A percentile compares a stretch with the other conserved stretches of the same genome.
Evolutionary conservation across 805 yeast genomes (phyloP).

Genomic region (Kuraishia cidri): DNA sequence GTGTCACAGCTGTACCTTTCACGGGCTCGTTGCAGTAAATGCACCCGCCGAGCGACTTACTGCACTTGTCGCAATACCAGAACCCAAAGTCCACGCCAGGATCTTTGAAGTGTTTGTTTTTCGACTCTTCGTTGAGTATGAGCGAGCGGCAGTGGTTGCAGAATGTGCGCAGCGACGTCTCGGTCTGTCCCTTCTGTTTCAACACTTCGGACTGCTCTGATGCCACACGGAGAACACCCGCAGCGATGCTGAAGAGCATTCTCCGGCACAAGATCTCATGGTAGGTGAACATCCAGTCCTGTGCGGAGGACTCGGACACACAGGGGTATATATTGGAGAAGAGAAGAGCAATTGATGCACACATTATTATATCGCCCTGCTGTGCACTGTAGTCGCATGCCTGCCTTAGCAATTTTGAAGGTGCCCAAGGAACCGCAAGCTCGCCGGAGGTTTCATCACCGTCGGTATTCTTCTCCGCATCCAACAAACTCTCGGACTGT

Average conservation of each 20-base stretch:
- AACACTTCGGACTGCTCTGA: slow-evolving; percentile 19
- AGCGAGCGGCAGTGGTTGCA: slow-evolving; percentile 54
- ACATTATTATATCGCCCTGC: slow-evolving; percentile 59
- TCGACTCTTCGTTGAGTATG: slow-evolving; percentile 50
- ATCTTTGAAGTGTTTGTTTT: slow-evolving; percentile 22
- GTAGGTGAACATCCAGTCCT: slow-evolving; percentile 50
- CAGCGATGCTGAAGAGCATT: slow-evolving; percentile 47
- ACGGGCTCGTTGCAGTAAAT: slow-evolving; percentile 71
- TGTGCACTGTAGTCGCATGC: slow-evolving; percentile 44
- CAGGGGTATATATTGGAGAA: slow-evolving; percentile 30
- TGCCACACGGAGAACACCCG: slow-evolving; percentile 38
- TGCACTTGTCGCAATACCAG: slow-evolving; percentile 82
- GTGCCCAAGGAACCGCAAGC: slow-evolving; percentile 45
- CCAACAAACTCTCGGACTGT: slow-evolving; percentile 6
- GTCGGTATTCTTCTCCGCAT: slow-evolving; percentile 5
- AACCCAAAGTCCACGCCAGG: slow-evolving; percentile 44
- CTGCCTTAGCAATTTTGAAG: slow-evolving; percentile 36
- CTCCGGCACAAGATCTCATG: slow-evolving; percentile 42
- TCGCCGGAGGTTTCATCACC: slow-evolving; percentile 1
- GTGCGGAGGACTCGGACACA: slow-evolving; percentile 21
- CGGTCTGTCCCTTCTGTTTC: slow-evolving; percentile 23
- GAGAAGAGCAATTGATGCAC: slow-evolving; percentile 46
- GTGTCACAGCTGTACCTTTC: slow-evolving; percentile 55
- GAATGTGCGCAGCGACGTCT: slow-evolving; percentile 39
- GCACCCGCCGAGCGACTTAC: slow-evolving; percentile 55